Conservation (phyloP, 2,329 filamentous ascomycete genomes). For the Colletotrichum tofieldiae region DNA sequence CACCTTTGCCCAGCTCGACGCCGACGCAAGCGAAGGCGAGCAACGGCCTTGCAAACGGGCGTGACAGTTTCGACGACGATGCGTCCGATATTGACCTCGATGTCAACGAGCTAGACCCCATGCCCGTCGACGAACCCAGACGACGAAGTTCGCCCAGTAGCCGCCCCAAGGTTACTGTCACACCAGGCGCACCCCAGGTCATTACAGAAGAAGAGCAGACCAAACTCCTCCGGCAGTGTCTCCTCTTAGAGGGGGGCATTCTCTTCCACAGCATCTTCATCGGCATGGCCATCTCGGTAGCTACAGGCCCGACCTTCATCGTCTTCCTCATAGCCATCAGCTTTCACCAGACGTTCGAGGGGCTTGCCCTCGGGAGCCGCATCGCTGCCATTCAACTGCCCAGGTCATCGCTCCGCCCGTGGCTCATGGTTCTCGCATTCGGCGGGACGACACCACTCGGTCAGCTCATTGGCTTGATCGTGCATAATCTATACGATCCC, state of each 20-base stretch:
- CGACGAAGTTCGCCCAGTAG: slow-evolving; percentile 48
- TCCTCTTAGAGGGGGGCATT: slow-evolving; percentile 86
- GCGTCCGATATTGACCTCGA: slow-evolving; percentile 74
- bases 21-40: slow-evolving; percentile 52
- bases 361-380: slow-evolving; percentile 86
- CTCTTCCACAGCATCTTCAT: slow-evolving; percentile 90
- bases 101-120: slow-evolving; percentile 72
- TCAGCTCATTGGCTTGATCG: slow-evolving; percentile 80
- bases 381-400: slow-evolving; percentile 89
- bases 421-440: slow-evolving; percentile 86
- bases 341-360: slow-evolving; percentile 92
- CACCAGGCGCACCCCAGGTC: slow-evolving; percentile 31
- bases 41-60: slow-evolving; percentile 31
- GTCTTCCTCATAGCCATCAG: slow-evolving; percentile 86
- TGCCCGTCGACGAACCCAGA: slow-evolving; percentile 43
- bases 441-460: slow-evolving; percentile 76
- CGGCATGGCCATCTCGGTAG: slow-evolving; percentile 87
- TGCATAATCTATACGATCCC: slow-evolving; percentile 87
- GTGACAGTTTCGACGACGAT: slow-evolving; percentile 52
- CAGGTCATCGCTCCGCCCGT: slow-evolving; percentile 80
- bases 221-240: slow-evolving; percentile 81
- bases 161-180: slow-evolving; percentile 44
- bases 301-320: slow-evolving; percentile 83
- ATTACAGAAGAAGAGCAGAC: slow-evolving; percentile 71
- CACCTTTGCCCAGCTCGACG: slow-evolving; percentile 71